These are phyloP conservation scores for Verbascum thapsus DNA, from an alignment of 257 asterid species.

Conservation along the genomic window DNA sequence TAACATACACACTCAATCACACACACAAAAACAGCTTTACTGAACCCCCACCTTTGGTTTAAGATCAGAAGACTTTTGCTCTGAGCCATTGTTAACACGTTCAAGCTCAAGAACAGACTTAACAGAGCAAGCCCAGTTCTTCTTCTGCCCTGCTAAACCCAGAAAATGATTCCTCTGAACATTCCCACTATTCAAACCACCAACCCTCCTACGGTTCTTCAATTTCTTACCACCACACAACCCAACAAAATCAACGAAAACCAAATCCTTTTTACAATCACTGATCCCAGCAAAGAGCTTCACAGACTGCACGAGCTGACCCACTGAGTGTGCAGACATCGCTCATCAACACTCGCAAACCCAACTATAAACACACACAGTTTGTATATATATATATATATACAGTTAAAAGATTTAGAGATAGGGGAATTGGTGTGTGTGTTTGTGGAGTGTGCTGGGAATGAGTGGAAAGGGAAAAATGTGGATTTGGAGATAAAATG, in stretches of 20 bases:
- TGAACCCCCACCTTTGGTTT: conserved; percentile 49
- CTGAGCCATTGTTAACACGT: conserved; percentile 34
- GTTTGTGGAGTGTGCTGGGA: conserved; percentile 27
- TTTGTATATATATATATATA: background rate
- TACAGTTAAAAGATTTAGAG: background rate
- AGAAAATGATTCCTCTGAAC: conserved; percentile 38
- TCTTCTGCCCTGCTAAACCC: conserved; percentile 34
- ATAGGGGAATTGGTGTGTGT: conserved; percentile 19
- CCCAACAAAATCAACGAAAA: conserved; percentile 56
- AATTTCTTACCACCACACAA: conserved; percentile 39
- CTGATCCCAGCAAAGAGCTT: conserved; percentile 46
- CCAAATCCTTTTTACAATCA: conserved; percentile 39
- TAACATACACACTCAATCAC: no score
- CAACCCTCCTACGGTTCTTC: conserved; percentile 45
- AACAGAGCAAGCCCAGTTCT: conserved; percentile 45
- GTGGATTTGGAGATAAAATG: conserved; percentile 54
- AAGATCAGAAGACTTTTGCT: conserved; percentile 34
- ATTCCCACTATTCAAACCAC: conserved; percentile 29
- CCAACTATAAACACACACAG: background rate
- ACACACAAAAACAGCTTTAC: no score
- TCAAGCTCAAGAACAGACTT: conserved; percentile 59
- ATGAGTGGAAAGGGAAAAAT: conserved; percentile 53
- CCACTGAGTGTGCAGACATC: conserved; percentile 58
- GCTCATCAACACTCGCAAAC: conserved; percentile 29
- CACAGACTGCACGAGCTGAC: conserved; percentile 57